Conservation (phyloP, 495 filamentous ascomycete genomes). For the Talaromyces thailandensis region DNA sequence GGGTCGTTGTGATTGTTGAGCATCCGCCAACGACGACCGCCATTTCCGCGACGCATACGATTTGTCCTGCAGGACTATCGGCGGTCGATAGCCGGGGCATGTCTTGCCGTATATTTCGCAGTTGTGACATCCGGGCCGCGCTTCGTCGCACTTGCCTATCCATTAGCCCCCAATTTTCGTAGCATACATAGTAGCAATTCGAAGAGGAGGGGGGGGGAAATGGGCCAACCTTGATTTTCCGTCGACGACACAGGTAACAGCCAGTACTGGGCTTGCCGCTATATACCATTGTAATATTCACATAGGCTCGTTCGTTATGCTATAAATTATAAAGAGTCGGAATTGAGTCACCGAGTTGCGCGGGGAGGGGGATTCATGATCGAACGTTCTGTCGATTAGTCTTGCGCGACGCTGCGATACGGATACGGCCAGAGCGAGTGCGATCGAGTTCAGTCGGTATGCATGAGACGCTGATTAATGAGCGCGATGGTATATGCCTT, state of each 20-base stretch:
- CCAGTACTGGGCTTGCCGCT: constrained; percentile 37
- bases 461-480: background rate
- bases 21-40: background rate
- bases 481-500: too few relatives aligned
- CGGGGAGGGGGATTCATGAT: background rate
- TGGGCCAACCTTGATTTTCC: constrained; percentile 40
- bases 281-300: constrained; percentile 28
- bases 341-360: constrained; percentile 1
- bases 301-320: background rate
- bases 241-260: constrained; percentile 38
- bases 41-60: background rate
- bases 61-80: constrained; percentile 33
- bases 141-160: constrained; percentile 33
- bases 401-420: background rate
- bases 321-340: background rate
- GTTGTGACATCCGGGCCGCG: constrained; percentile 30
- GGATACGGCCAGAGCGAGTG: background rate
- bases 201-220: background rate
- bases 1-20: background rate
- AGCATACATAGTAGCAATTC: too few relatives aligned
- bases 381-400: background rate
- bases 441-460: background rate
- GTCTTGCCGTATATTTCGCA: constrained; percentile 30
- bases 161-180: background rate
- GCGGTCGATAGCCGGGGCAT: constrained; percentile 34